Percentiles rank a stretch among this genome's conserved stretches.
Evolutionary conservation across 2,329 filamentous ascomycete genomes (phyloP).

Genomic region (Pseudogymnoascus sp.): DNA sequence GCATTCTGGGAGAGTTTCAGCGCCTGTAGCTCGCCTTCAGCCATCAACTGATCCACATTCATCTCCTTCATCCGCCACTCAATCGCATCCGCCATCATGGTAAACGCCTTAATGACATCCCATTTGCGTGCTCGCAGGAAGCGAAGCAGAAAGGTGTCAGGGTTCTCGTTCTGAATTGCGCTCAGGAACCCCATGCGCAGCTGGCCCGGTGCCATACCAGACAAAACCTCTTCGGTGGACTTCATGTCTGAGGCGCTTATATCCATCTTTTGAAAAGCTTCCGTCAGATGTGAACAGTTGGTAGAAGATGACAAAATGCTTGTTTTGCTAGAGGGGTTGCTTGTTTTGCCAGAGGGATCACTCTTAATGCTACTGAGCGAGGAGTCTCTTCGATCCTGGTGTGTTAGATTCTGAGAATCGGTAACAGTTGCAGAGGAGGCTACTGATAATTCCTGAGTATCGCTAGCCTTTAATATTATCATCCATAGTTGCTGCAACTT

Average conservation of each 20-base stretch:
- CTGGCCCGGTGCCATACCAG: slow-evolving; percentile 29
- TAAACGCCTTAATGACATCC: slow-evolving; percentile 31
- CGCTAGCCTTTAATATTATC: background rate
- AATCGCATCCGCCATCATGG: slow-evolving; percentile 32
- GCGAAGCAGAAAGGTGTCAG: slow-evolving; percentile 32
- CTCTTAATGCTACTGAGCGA: too few relatives aligned
- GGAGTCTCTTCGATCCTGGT: too few relatives aligned
- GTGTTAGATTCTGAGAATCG: background rate
- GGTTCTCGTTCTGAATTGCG: slow-evolving; percentile 27
- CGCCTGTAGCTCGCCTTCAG: slow-evolving; percentile 29
- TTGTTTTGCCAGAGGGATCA: too few relatives aligned
- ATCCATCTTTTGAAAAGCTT: too few relatives aligned
- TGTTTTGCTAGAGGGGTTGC: too few relatives aligned
- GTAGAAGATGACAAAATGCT: too few relatives aligned
- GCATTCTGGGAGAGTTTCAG: slow-evolving; percentile 15
- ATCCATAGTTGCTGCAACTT: background rate
- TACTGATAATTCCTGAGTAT: background rate
- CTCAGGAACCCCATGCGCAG: slow-evolving; percentile 24
- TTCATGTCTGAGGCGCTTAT: too few relatives aligned
- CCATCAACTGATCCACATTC: slow-evolving; percentile 27
- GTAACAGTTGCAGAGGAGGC: background rate
- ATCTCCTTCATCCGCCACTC: slow-evolving; percentile 30
- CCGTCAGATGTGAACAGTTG: too few relatives aligned
- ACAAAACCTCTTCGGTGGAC: too few relatives aligned
- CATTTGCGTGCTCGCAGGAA: slow-evolving; percentile 35